phyloP scores from a whole-genome alignment of 192 early-diverging fungal genomes.

The Coemansia sp. region DNA sequence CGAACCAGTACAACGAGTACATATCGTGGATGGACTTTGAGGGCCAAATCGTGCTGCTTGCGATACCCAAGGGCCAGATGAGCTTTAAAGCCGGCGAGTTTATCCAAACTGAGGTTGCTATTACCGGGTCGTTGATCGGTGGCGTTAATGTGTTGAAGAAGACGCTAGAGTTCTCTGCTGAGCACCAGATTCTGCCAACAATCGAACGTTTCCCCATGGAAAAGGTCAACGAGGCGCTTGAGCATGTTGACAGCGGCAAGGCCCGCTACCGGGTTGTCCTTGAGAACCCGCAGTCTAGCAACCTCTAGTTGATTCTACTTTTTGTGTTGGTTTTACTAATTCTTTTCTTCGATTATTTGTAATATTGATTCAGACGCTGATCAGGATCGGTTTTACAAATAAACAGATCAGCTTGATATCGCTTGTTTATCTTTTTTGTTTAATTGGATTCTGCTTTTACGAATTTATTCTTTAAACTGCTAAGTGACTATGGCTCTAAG shows the following conservation, averaged over 20 bases:
- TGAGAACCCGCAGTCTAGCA: not conserved
- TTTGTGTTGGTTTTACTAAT: not conserved
- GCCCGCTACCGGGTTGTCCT: conserved; percentile 71
- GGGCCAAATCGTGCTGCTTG: conserved; percentile 55
- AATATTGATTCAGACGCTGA: not conserved
- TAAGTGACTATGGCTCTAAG: too few relatives aligned
- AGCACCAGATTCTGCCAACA: conserved; percentile 63
- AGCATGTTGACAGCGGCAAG: conserved; percentile 54
- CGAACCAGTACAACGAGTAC: conserved; percentile 36
- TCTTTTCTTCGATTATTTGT: too few relatives aligned
- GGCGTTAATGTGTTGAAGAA: conserved; percentile 56
- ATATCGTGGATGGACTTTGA: conserved; percentile 46
- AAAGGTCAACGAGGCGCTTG: conserved; percentile 59
- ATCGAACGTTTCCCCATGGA: conserved; percentile 65
- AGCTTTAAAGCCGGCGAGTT: conserved; percentile 41
- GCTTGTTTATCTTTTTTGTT: not conserved
- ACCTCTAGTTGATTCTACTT: not conserved
- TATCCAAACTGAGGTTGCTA: conserved; percentile 40
- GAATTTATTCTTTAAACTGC: too few relatives aligned
- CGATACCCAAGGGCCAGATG: conserved; percentile 49
- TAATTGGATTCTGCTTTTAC: too few relatives aligned
- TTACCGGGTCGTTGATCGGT: conserved; percentile 68
- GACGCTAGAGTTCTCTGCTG: conserved; percentile 67
- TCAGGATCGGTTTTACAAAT: too few relatives aligned
- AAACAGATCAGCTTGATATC: not conserved